Percentiles rank a stretch among this genome's conserved stretches.
Conservation (phyloP, 805 yeast species). For the Blastobotrys attinorum region DNA sequence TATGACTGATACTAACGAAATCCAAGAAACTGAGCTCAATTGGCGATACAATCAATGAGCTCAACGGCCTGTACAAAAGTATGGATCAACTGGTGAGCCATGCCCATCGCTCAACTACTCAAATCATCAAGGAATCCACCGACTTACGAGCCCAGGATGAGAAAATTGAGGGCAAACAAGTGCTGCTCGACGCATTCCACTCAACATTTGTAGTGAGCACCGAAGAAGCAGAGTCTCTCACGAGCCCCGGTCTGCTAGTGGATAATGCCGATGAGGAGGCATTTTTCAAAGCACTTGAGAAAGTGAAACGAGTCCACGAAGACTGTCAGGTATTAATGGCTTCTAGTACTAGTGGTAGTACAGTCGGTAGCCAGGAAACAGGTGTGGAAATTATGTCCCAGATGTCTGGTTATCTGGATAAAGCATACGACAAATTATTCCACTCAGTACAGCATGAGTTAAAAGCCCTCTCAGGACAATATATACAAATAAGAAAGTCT, state of each 20-base stretch:
- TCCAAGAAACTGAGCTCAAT: constrained; percentile 16
- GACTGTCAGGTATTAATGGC: constrained; percentile 66
- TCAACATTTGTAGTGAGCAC: constrained; percentile 60
- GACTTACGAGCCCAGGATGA: constrained; percentile 20
- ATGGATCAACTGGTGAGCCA: constrained; percentile 19
- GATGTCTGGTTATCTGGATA: constrained; percentile 43
- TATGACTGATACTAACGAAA: not conserved
- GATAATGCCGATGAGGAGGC: too few relatives aligned
- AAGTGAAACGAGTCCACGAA: constrained; percentile 56
- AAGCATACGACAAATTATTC: constrained; percentile 48
- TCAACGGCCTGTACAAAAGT: constrained; percentile 14
- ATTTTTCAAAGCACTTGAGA: constrained; percentile 52
- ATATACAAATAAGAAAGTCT: constrained; percentile 14
- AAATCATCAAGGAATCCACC: constrained; percentile 23
- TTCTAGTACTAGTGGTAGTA: too few relatives aligned
- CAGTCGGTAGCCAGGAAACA: constrained; percentile 39
- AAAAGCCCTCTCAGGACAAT: constrained; percentile 11
- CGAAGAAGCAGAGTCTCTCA: constrained; percentile 57
- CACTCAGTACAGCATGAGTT: constrained; percentile 31
- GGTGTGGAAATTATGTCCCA: constrained; percentile 60
- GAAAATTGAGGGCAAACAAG: constrained; percentile 18
- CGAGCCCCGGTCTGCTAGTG: constrained; percentile 26
- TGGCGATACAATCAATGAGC: constrained; percentile 16
- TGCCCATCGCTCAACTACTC: constrained; percentile 19
- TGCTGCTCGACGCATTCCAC: constrained; percentile 32